Percentiles rank a stretch among this genome's conserved stretches.
Conservation (phyloP, 2,329 filamentous ascomycete species). For the Tolypocladium nubicola region DNA sequence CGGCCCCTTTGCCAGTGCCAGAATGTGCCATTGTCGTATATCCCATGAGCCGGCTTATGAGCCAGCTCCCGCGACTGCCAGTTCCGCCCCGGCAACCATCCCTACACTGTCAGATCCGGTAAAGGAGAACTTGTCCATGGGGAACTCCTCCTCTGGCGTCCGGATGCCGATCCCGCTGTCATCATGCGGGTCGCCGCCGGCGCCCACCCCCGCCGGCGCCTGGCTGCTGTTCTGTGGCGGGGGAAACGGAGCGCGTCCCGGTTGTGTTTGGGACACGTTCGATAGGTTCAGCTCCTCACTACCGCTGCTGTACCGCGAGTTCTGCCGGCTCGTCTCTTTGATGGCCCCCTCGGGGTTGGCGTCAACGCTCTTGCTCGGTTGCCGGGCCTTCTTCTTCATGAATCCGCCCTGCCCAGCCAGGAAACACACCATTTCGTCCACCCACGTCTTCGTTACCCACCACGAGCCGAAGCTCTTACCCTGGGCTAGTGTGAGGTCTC, state of each 20-base stretch:
- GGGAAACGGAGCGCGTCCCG: constrained; percentile 38
- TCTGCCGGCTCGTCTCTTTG: constrained; percentile 23
- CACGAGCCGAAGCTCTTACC: constrained; percentile 79
- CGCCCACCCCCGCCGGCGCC: constrained; percentile 17
- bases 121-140: constrained; percentile 48
- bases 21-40: not conserved
- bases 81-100: constrained; percentile 20
- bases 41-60: constrained; percentile 4
- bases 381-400: constrained; percentile 46
- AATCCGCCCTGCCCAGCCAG: constrained; percentile 86
- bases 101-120: constrained; percentile 22
- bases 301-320: constrained; percentile 30
- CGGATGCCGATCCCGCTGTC: constrained; percentile 68
- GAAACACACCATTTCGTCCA: constrained; percentile 90
- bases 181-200: constrained; percentile 45
- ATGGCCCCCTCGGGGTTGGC: constrained; percentile 22
- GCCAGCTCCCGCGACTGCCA: constrained; percentile 9
- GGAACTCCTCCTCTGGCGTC: constrained; percentile 55
- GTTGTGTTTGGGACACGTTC: constrained; percentile 36
- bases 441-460: constrained; percentile 93
- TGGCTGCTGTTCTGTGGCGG: constrained; percentile 31
- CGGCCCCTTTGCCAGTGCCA: not conserved
- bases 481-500: constrained; percentile 69
- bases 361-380: constrained; percentile 13
- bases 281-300: constrained; percentile 35